These are phyloP conservation scores for Amanita molliuscula DNA, from an alignment of 768 basidiomycete genomes.

Conservation along the genomic window DNA sequence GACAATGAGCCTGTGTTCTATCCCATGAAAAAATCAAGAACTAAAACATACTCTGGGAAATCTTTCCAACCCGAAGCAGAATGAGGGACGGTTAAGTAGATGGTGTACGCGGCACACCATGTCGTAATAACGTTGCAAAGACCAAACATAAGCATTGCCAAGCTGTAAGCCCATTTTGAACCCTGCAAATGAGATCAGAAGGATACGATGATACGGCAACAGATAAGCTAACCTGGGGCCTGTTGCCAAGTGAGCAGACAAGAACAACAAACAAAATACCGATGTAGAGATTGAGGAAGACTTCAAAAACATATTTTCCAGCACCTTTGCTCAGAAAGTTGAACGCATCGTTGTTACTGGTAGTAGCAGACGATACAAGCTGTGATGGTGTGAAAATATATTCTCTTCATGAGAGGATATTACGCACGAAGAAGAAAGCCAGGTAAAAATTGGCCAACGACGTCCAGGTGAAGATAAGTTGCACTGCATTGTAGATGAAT, in stretches of 20 bases:
- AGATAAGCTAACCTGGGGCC: conserved; percentile 45
- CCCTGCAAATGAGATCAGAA: conserved; percentile 32
- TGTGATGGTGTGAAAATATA: conserved; percentile 17
- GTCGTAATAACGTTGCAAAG: conserved; percentile 69
- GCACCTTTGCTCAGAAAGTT: conserved; percentile 68
- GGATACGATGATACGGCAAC: neutral
- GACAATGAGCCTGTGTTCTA: conserved; percentile 4
- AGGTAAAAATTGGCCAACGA: conserved; percentile 89
- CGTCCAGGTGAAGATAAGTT: conserved; percentile 92
- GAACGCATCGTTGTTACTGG: conserved; percentile 56
- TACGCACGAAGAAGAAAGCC: conserved; percentile 84
- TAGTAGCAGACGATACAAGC: conserved; percentile 76
- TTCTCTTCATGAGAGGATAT: neutral
- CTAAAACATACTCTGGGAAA: conserved; percentile 47
- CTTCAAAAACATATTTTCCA: conserved; percentile 63
- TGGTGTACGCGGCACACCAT: conserved; percentile 88
- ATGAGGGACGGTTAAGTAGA: conserved; percentile 77
- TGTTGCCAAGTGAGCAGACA: conserved; percentile 86
- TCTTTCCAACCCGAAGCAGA: conserved; percentile 66
- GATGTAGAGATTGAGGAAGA: conserved; percentile 78
- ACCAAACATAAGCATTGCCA: conserved; percentile 72
- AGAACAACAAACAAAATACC: conserved; percentile 72
- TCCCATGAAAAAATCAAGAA: neutral
- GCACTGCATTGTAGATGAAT: conserved; percentile 84
- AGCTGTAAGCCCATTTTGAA: conserved; percentile 75